Conservation (phyloP, 495 filamentous ascomycete genomes). For the Podospora fimiseda region DNA sequence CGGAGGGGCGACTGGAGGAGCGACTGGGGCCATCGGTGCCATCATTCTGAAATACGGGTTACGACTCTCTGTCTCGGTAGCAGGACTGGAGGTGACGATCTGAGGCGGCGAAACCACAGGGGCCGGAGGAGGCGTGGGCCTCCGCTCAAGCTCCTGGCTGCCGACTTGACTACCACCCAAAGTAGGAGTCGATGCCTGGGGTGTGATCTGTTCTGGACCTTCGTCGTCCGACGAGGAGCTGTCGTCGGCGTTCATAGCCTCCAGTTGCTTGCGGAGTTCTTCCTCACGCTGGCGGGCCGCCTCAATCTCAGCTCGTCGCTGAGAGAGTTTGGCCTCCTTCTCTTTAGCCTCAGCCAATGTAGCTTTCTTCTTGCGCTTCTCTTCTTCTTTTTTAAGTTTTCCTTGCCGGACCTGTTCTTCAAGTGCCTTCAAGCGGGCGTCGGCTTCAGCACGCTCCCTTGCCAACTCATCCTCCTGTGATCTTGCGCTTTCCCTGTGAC, state of each 20-base stretch:
- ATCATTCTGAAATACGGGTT: slow-evolving; percentile 49
- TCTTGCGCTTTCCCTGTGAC: slow-evolving; percentile 57
- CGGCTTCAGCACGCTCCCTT: slow-evolving; percentile 71
- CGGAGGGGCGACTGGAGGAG: slow-evolving; percentile 33
- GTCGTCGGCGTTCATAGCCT: slow-evolving; percentile 69
- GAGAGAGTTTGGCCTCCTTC: slow-evolving; percentile 76
- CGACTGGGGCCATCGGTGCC: slow-evolving; percentile 43
- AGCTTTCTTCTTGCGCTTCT: slow-evolving; percentile 84
- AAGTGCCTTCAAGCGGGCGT: slow-evolving; percentile 75
- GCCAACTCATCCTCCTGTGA: slow-evolving; percentile 72
- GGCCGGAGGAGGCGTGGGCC: slow-evolving; percentile 40
- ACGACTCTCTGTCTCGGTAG: slow-evolving; percentile 42
- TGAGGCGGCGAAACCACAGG: slow-evolving; percentile 37
- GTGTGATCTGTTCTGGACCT: slow-evolving; percentile 71
- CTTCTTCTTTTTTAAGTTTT: slow-evolving; percentile 95
- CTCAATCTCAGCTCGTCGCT: slow-evolving; percentile 88
- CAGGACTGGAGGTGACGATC: slow-evolving; percentile 43
- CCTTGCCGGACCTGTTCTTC: slow-evolving; percentile 92
- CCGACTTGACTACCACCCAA: slow-evolving; percentile 44
- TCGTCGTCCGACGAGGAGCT: slow-evolving; percentile 86
- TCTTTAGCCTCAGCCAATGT: slow-evolving; percentile 79
- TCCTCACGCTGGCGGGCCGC: slow-evolving; percentile 80
- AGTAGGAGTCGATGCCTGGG: slow-evolving; percentile 76
- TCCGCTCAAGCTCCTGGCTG: slow-evolving; percentile 49
- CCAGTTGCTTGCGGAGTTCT: slow-evolving; percentile 79